Percentiles rank a stretch among this genome's conserved stretches.
Conservation (phyloP, 148 eudicot genomes). For the Rhododendron vialii region DNA sequence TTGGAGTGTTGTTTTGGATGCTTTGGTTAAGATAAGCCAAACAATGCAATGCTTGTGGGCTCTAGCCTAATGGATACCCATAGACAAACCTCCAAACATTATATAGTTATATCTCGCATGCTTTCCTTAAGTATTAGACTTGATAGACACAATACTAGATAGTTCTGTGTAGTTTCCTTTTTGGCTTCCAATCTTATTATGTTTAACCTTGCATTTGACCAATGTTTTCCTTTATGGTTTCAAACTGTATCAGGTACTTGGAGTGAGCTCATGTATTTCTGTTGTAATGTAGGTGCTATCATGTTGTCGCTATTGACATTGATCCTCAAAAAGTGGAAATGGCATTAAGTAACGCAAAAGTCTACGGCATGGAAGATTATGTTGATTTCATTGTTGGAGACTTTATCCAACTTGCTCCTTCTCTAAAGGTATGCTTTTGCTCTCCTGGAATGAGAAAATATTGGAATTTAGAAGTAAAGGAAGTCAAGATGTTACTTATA, state of each 20-base stretch:
- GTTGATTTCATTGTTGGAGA: constrained; percentile 49
- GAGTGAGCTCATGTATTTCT: background rate
- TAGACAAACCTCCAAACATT: background rate
- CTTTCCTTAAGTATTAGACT: background rate
- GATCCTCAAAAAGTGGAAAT: too few species aligned
- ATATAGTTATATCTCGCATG: background rate
- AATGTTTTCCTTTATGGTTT: background rate
- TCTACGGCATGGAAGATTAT: constrained; percentile 41
- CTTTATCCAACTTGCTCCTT: constrained; percentile 44
- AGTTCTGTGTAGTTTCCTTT: background rate
- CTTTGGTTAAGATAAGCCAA: background rate
- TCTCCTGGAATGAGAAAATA: background rate
- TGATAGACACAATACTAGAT: background rate
- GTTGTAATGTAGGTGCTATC: too few species aligned
- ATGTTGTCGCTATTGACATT: too few species aligned
- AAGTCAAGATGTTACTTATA: too few species aligned
- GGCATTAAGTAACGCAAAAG: constrained; percentile 27
- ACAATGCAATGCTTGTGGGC: background rate
- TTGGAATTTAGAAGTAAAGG: too few species aligned
- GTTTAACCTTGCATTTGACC: background rate
- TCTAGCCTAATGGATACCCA: background rate
- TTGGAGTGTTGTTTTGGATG: background rate
- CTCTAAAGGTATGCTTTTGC: constrained; percentile 33
- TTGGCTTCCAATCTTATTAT: background rate
- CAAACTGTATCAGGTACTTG: background rate